Evolutionary conservation across 768 basidiomycete genomes (phyloP).

Genomic region (Boletus huronensis): DNA sequence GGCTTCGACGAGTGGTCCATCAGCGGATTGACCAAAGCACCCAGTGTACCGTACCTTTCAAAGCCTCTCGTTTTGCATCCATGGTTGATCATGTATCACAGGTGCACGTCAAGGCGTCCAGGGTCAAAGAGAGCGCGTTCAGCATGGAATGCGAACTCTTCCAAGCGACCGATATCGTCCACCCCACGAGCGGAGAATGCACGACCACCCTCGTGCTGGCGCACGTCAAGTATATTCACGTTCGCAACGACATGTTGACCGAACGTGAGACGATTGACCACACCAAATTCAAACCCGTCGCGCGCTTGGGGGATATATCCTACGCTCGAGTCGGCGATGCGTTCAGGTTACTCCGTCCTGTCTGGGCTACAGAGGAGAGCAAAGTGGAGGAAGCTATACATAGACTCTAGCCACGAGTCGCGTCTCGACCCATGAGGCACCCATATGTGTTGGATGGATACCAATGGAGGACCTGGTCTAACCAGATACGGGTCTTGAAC

Average conservation of each 20-base stretch:
- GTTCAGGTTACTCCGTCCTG: conserved; percentile 24
- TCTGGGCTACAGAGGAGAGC: conserved; percentile 20
- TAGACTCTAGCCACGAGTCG: background rate
- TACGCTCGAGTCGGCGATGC: conserved; percentile 33
- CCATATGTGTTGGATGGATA: background rate
- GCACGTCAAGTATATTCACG: conserved; percentile 41
- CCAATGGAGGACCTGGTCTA: background rate
- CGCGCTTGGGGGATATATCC: conserved; percentile 38
- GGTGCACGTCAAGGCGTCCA: conserved; percentile 38
- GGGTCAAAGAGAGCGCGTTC: conserved; percentile 46
- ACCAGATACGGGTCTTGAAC: background rate
- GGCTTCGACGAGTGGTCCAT: conserved; percentile 40
- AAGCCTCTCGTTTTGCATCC: background rate
- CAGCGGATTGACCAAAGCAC: conserved; percentile 40
- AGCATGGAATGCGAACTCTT: conserved; percentile 43
- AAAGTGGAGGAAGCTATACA: conserved; percentile 3
- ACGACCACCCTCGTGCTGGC: conserved; percentile 38
- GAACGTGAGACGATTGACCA: conserved; percentile 36
- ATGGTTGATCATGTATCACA: conserved; percentile 5
- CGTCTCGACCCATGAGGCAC: background rate
- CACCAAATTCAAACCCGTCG: conserved; percentile 34
- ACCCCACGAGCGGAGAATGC: conserved; percentile 28
- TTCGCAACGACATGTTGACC: conserved; percentile 41
- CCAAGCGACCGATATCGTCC: conserved; percentile 34
- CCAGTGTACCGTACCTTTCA: conserved; percentile 4